These are phyloP conservation scores for Mrakia frigida DNA, from an alignment of 768 basidiomycete species.

Conservation along the genomic window DNA sequence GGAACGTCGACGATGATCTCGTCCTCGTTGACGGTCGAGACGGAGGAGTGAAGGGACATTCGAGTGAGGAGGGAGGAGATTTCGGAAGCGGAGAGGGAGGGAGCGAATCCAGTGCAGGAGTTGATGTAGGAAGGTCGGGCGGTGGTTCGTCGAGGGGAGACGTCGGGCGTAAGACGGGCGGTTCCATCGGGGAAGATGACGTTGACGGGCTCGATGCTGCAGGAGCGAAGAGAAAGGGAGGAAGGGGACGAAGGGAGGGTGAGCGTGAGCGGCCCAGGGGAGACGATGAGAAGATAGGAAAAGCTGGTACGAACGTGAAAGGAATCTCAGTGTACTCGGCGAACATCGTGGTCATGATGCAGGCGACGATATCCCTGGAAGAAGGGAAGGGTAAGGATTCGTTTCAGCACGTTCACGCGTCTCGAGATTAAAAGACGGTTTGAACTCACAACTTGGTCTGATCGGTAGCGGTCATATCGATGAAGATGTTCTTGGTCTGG, in stretches of 20 bases:
- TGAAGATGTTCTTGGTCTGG: conserved; percentile 88
- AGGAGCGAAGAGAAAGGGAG: not conserved
- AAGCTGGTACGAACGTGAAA: conserved; percentile 64
- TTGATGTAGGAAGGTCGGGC: conserved; percentile 90
- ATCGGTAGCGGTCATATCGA: conserved; percentile 95
- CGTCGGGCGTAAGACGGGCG: conserved; percentile 69
- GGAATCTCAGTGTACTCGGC: conserved; percentile 89
- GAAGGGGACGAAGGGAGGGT: not conserved
- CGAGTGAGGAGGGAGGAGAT: conserved; percentile 68
- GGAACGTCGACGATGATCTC: conserved; percentile 73
- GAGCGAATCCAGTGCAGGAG: conserved; percentile 76
- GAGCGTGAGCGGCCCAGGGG: not conserved
- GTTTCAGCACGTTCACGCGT: not conserved
- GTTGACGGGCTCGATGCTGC: conserved; percentile 87
- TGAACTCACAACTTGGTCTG: conserved; percentile 69
- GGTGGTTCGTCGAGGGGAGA: conserved; percentile 63
- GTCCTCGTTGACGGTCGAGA: conserved; percentile 58
- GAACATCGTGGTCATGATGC: conserved; percentile 96
- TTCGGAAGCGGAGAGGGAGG: conserved; percentile 56
- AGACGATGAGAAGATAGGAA: not conserved
- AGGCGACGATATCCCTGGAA: conserved; percentile 70
- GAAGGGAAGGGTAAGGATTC: not conserved
- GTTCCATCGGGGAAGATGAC: conserved; percentile 73
- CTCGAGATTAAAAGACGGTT: not conserved
- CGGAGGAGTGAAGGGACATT: conserved; percentile 67